A percentile compares a stretch with the other conserved stretches of the same genome.
phyloP scores from a whole-genome alignment of 2,329 filamentous ascomycete genomes.

The Fusarium xylarioides region DNA sequence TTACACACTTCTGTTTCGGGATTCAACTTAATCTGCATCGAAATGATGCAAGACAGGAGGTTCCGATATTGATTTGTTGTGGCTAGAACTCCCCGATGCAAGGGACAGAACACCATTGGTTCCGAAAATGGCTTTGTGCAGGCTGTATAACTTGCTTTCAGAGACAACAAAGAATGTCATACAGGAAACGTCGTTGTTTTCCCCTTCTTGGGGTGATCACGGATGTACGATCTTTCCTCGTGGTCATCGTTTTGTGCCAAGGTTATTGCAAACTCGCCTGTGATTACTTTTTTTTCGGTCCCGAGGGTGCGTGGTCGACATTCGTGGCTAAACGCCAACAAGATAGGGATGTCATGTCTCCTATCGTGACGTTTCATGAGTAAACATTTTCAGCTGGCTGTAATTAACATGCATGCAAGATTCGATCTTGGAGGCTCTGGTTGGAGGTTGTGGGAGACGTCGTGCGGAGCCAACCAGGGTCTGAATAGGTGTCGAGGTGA shows the following conservation, averaged over 20 bases:
- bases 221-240: constrained; percentile 11
- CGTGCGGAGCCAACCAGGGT: constrained; percentile 38
- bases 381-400: constrained; percentile 12
- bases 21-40: constrained; percentile 19
- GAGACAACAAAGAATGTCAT: not conserved
- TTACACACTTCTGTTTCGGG: constrained; percentile 1
- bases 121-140: constrained; percentile 10
- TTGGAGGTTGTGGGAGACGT: constrained; percentile 41
- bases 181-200: not conserved
- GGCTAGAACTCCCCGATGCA: constrained; percentile 27
- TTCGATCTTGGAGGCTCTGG: constrained; percentile 31
- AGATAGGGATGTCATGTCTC: constrained; percentile 15
- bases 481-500: constrained; percentile 35
- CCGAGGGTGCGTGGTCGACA: constrained; percentile 10
- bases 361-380: constrained; percentile 8
- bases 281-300: not conserved
- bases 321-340: constrained; percentile 20
- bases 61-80: constrained; percentile 6
- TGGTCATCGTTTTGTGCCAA: not conserved
- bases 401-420: constrained; percentile 33
- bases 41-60: constrained; percentile 34
- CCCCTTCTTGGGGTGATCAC: not conserved
- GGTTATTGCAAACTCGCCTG: not conserved
- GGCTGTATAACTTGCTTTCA: not conserved
- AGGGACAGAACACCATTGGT: constrained; percentile 21